Evolutionary conservation across 495 filamentous ascomycete genomes (phyloP), one percentile per base, ranked within the genome.

Genomic region (Penicillium roqueforti): DNA sequence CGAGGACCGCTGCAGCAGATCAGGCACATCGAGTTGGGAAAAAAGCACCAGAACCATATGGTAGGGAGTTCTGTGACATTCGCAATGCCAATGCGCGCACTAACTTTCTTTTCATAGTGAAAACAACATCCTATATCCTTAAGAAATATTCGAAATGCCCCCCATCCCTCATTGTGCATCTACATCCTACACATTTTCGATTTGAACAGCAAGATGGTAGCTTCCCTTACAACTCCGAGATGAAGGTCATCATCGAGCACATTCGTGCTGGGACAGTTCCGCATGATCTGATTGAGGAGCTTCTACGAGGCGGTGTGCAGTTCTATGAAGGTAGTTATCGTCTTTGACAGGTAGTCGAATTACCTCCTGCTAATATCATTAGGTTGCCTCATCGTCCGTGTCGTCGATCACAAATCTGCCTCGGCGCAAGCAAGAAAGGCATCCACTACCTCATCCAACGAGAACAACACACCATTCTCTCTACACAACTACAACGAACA

Each of bases 141-240:
- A 83, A 80, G 61, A 96, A 92, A 73, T 95, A 84, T 68, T 72
- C 78, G 4, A 91, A 86, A 59, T 75, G 74, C 9, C 81, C 81
- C 11, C 92, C 95, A 0, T 96, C 91, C 10, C 74, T 97, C 8
- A 83, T 91, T 38, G 71, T 99, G 32, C 91, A 97, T 70, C 73
- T 99, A 1, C 84, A 96, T 64, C 80, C 83, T 3, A 87, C 78
- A 4, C 83, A 96, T 71, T 97, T 95, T 66, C 87, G 89, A 44
- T 95, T 99, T 68, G 93, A 97, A 58, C 83, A 91, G 55, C 92
- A 96, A 72, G 90, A 97, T 68, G 91, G 92, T 56, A 88, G 86
- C 65, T 96, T 96, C 58, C 75, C 80, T 1, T 97, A 97, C 67
- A 87, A 87, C 56, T 96, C 91, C 6, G 88, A 92, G 42, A 96